phyloP scores from a whole-genome alignment of 2,329 filamentous ascomycete species.

The Epichloe gansuensis region DNA sequence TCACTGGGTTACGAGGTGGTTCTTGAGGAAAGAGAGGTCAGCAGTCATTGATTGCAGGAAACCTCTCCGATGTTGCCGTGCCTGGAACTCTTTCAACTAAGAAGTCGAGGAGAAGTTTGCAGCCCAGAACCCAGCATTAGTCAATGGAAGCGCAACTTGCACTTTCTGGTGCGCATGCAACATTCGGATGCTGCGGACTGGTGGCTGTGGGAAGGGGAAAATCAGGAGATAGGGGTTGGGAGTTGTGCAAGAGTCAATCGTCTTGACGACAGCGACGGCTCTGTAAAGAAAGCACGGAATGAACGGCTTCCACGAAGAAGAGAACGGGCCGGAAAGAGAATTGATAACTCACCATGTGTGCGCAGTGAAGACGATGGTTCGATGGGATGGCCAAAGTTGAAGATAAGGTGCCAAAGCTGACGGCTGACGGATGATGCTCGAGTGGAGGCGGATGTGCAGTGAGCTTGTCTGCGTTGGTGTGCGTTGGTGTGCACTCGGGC shows the following conservation, averaged over 20 bases:
- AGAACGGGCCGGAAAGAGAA: neutral
- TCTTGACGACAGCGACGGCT: neutral
- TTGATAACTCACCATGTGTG: constrained; percentile 3
- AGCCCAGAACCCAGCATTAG: neutral
- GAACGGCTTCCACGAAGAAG: neutral
- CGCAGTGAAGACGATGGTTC: neutral
- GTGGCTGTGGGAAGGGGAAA: neutral
- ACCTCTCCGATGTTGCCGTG: neutral
- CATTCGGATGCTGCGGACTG: neutral
- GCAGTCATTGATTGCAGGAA: neutral
- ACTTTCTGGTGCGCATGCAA: neutral
- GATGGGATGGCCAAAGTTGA: neutral
- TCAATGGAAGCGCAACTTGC: neutral
- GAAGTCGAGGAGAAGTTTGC: neutral
- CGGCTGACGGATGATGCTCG: neutral
- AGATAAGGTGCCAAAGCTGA: neutral
- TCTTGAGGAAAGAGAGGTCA: constrained; percentile 3
- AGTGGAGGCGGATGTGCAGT: neutral
- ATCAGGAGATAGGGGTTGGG: neutral
- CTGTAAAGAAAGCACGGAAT: neutral
- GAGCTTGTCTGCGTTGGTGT: neutral
- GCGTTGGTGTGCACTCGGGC: neutral
- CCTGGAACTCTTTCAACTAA: neutral
- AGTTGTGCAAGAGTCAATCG: neutral
- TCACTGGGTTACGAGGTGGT: neutral